A percentile compares a stretch with the other conserved stretches of the same genome.
These are phyloP conservation scores for Thermomucor indicae-seudaticae DNA, from an alignment of 371 early-diverging fungal species.

Conservation along the genomic window DNA sequence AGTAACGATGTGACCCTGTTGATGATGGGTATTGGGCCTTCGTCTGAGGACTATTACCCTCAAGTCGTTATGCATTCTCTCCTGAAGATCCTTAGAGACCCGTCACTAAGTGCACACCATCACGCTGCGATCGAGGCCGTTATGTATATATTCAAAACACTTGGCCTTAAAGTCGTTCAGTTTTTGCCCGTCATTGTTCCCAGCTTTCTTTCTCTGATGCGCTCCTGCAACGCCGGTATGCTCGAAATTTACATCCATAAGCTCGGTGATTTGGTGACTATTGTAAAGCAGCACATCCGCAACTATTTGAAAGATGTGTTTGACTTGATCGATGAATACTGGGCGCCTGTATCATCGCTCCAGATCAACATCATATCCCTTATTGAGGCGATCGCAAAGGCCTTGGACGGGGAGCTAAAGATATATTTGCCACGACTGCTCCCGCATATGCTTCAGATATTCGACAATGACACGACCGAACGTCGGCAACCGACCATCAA, in stretches of 20 bases:
- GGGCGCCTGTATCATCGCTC: slow-evolving; percentile 68
- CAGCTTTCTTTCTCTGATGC: slow-evolving; percentile 70
- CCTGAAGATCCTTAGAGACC: slow-evolving; percentile 86
- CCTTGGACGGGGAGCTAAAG: slow-evolving; percentile 88
- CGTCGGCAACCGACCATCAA: slow-evolving; percentile 68
- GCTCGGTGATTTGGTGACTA: slow-evolving; percentile 77
- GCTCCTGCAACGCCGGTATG: slow-evolving; percentile 69
- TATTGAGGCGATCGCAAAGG: slow-evolving; percentile 83
- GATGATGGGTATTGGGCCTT: slow-evolving; percentile 75
- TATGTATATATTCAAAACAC: slow-evolving; percentile 89
- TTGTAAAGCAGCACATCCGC: slow-evolving; percentile 88
- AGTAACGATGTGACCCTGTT: slow-evolving; percentile 60
- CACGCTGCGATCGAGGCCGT: slow-evolving; percentile 89
- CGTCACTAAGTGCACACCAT: slow-evolving; percentile 79
- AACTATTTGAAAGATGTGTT: slow-evolving; percentile 82
- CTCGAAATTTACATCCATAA: slow-evolving; percentile 91
- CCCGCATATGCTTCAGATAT: slow-evolving; percentile 63
- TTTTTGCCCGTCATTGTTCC: slow-evolving; percentile 77
- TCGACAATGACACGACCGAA: slow-evolving; percentile 80
- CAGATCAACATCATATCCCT: slow-evolving; percentile 81
- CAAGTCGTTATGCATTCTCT: slow-evolving; percentile 86
- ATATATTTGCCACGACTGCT: slow-evolving; percentile 70
- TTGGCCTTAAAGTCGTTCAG: slow-evolving; percentile 79
- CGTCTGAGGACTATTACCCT: slow-evolving; percentile 83
- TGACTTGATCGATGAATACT: slow-evolving; percentile 73